Conservation (phyloP, 2,329 filamentous ascomycete species). For the Didymella arachidicola region DNA sequence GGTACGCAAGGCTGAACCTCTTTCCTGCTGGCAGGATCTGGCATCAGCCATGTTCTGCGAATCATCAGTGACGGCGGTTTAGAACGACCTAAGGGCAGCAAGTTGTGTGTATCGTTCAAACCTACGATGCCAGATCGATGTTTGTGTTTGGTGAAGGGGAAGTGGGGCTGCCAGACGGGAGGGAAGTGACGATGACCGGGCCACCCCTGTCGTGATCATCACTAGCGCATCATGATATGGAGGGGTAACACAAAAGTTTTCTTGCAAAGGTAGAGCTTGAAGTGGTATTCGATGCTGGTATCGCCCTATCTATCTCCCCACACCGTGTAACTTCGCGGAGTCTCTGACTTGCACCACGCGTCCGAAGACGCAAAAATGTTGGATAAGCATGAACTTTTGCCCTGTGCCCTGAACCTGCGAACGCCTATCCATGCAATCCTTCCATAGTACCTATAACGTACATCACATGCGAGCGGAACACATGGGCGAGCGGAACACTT, state of each 20-base stretch:
- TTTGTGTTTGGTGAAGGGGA: neutral
- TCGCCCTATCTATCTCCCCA: neutral
- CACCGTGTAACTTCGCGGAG: neutral
- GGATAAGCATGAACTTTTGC: conserved; percentile 15
- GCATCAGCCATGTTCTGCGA: too few relatives aligned
- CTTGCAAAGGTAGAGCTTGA: neutral
- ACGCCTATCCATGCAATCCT: conserved; percentile 35
- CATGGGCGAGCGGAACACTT: too few relatives aligned
- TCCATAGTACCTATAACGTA: conserved; percentile 24
- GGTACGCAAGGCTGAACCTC: too few relatives aligned
- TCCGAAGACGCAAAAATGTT: conserved; percentile 15
- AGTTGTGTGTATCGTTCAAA: too few relatives aligned
- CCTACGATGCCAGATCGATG: too few relatives aligned
- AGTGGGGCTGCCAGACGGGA: neutral
- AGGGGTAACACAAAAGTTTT: conserved; percentile 7
- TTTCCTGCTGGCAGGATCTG: too few relatives aligned
- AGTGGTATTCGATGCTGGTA: neutral
- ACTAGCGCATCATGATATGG: conserved; percentile 6
- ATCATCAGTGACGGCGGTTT: neutral
- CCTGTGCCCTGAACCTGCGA: conserved; percentile 20
- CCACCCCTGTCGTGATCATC: neutral
- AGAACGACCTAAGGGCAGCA: too few relatives aligned
- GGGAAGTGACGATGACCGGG: neutral
- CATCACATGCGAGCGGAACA: too few relatives aligned
- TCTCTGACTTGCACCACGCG: neutral